A percentile compares a stretch with the other conserved stretches of the same genome.
Evolutionary conservation across 2,329 filamentous ascomycete genomes (phyloP).

Genomic region (Magnaporthiopsis rhizophila): DNA sequence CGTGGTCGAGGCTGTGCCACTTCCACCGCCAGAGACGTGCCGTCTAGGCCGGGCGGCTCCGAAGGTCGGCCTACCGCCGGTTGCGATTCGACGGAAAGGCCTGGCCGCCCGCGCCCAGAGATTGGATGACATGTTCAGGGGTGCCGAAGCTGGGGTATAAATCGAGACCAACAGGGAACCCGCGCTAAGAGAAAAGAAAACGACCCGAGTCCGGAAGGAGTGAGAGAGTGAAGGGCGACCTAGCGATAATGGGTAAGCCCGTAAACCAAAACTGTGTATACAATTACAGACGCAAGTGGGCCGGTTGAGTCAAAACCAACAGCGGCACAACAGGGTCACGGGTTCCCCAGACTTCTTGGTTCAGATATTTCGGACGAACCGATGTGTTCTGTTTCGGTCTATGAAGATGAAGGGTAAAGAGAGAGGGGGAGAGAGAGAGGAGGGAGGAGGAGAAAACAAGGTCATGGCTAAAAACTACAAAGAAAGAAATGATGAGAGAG

Average conservation of each 20-base stretch:
- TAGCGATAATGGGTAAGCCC: neutral
- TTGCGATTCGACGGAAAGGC: conserved; percentile 18
- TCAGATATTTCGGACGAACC: neutral
- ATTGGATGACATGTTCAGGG: conserved; percentile 22
- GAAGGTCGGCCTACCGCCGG: conserved; percentile 3
- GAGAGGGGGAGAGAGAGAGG: no score
- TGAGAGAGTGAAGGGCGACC: neutral
- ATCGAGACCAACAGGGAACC: neutral
- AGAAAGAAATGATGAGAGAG: neutral
- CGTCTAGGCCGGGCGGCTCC: conserved; percentile 5
- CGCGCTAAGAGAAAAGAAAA: neutral
- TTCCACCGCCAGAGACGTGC: conserved; percentile 15
- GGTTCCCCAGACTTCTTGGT: neutral
- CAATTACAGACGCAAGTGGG: neutral
- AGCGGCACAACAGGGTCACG: no score
- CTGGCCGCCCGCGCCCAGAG: conserved; percentile 18
- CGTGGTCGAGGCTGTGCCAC: conserved; percentile 21
- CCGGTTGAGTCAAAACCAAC: neutral
- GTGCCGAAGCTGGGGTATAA: neutral
- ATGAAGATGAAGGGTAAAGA: no score
- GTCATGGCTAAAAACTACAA: neutral
- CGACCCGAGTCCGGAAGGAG: neutral
- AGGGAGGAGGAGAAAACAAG: neutral
- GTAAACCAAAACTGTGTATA: neutral
- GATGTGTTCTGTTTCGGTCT: neutral